Conservation (phyloP, 1,284 basidiomycete species). For the Thelephora terrestris region DNA sequence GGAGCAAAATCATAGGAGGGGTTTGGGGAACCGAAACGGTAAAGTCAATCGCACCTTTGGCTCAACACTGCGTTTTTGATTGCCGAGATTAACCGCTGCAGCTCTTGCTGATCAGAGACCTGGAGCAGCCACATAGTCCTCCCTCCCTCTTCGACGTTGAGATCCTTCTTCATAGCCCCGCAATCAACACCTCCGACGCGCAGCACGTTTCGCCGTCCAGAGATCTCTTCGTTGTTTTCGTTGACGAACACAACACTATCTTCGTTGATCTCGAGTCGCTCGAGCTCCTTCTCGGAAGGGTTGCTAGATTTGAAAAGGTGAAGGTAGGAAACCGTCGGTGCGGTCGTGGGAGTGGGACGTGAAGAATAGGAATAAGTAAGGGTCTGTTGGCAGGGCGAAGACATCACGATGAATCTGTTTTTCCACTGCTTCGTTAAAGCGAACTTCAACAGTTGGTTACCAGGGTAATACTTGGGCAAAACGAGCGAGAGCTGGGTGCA, state of each 20-base stretch:
- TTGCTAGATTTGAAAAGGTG: conserved; percentile 58
- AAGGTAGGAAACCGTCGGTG: conserved; percentile 39
- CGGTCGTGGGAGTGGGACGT: conserved; percentile 15
- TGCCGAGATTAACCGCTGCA: conserved; percentile 61
- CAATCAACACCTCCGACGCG: conserved; percentile 56
- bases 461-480: conserved; percentile 55
- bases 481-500: conserved; percentile 41
- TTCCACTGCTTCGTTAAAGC: conserved; percentile 69
- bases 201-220: conserved; percentile 50
- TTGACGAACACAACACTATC: conserved; percentile 64
- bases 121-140: conserved; percentile 61
- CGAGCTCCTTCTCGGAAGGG: conserved; percentile 54
- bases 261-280: conserved; percentile 64
- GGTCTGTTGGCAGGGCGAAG: conserved; percentile 29
- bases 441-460: conserved; percentile 56
- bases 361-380: conserved; percentile 12
- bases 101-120: conserved; percentile 45
- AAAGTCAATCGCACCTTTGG: conserved; percentile 41
- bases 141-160: conserved; percentile 36
- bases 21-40: conserved; percentile 1
- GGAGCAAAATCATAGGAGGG: too few species aligned
- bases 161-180: conserved; percentile 36
- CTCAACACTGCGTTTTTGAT: conserved; percentile 63
- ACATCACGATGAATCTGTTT: conserved; percentile 49
- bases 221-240: conserved; percentile 45